Evolutionary conservation across 192 early-diverging fungal species (phyloP).

Genomic region (Coemansia sp.): DNA sequence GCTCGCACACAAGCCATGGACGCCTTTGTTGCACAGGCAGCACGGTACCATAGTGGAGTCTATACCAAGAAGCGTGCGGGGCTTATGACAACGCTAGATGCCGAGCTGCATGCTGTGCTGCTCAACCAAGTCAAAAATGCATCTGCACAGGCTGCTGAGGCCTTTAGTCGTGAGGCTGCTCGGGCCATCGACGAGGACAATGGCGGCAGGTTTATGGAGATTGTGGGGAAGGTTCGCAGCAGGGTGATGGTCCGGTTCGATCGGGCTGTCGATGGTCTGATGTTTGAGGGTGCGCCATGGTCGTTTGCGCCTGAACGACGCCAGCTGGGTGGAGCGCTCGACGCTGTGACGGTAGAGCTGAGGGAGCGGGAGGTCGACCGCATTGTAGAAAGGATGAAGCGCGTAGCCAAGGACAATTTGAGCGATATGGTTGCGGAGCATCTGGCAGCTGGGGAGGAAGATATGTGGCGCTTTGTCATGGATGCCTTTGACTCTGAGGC

Average conservation of each 20-base stretch:
- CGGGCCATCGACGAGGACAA: constrained; percentile 50
- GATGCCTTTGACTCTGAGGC: constrained; percentile 57
- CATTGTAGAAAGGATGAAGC: constrained; percentile 15
- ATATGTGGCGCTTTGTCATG: constrained; percentile 75
- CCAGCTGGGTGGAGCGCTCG: constrained; percentile 26
- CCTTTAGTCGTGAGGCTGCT: constrained; percentile 59
- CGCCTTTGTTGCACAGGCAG: constrained; percentile 86
- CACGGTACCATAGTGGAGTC: constrained; percentile 84
- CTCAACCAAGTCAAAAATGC: constrained; percentile 87
- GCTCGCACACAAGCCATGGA: constrained; percentile 61
- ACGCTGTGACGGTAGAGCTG: constrained; percentile 34
- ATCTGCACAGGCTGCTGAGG: constrained; percentile 65
- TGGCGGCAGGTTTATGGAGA: constrained; percentile 57
- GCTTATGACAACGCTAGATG: constrained; percentile 73
- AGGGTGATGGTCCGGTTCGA: constrained; percentile 22
- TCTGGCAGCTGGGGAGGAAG: constrained; percentile 62
- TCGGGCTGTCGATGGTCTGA: constrained; percentile 14
- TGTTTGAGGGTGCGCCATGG: constrained; percentile 22
- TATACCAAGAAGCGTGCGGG: constrained; percentile 85
- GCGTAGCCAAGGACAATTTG: constrained; percentile 52
- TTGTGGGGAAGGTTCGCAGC: constrained; percentile 26
- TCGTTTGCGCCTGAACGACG: constrained; percentile 29
- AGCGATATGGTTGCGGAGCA: constrained; percentile 68
- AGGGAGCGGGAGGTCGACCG: constrained; percentile 42
- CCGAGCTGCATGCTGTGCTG: constrained; percentile 73